A percentile compares a stretch with the other conserved stretches of the same genome.
Conservation (phyloP, 148 eudicot genomes). For the Rhododendron henanense region DNA sequence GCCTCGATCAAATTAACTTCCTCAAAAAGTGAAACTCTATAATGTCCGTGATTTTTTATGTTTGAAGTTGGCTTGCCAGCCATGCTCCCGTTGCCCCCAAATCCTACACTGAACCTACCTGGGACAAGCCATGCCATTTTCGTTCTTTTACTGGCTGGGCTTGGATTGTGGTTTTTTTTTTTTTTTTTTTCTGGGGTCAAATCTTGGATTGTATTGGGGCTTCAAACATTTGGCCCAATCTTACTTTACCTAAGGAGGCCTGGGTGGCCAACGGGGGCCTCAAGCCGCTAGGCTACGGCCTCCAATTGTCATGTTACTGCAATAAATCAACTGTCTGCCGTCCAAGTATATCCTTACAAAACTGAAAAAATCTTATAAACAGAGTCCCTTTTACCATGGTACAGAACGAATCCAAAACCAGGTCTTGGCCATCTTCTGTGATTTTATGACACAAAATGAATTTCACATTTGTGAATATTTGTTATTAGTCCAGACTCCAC, state of each 20-base stretch:
- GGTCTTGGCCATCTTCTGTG: background rate
- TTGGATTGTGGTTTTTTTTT: background rate
- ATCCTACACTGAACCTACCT: background rate
- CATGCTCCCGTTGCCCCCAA: background rate
- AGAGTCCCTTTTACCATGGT: background rate
- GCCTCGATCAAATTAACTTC: background rate
- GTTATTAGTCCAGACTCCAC: background rate
- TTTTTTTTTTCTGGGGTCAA: too few relatives aligned
- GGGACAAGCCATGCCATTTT: background rate
- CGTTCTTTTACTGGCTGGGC: background rate
- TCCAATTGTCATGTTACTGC: background rate
- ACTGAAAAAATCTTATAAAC: background rate
- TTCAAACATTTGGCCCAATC: background rate
- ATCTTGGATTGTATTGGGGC: background rate
- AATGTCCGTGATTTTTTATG: background rate
- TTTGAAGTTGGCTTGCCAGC: background rate
- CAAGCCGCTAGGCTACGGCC: background rate
- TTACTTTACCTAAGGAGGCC: background rate
- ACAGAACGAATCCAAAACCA: background rate
- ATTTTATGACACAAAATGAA: background rate
- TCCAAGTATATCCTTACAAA: background rate
- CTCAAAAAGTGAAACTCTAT: background rate
- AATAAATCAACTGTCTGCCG: background rate
- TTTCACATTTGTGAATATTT: background rate
- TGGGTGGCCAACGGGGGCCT: background rate